Percentiles rank a stretch among this genome's conserved stretches.
Evolutionary conservation across 2,329 filamentous ascomycete genomes (phyloP).

Genomic region (Stemphylium lycopersici): DNA sequence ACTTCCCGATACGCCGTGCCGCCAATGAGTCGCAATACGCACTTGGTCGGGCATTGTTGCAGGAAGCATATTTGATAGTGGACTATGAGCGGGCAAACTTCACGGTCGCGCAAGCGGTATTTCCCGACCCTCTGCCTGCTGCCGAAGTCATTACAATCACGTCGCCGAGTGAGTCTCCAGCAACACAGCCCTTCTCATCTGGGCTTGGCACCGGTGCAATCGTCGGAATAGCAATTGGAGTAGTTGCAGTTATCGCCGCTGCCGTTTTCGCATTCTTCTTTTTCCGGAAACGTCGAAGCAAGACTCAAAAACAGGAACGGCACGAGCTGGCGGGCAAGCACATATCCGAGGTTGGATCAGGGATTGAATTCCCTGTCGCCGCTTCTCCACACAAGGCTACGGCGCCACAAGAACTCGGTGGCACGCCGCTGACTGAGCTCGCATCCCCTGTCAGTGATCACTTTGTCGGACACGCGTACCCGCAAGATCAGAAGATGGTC

Average conservation of each 20-base stretch:
- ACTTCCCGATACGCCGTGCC: slow-evolving; percentile 69
- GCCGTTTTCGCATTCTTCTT: slow-evolving; percentile 28
- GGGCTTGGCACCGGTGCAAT: slow-evolving; percentile 37
- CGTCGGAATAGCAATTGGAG: slow-evolving; percentile 41
- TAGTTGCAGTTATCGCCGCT: slow-evolving; percentile 23
- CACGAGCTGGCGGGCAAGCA: slow-evolving; percentile 32
- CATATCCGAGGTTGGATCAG: slow-evolving; percentile 25
- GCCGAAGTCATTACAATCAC: slow-evolving; percentile 38
- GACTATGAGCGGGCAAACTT: slow-evolving; percentile 56
- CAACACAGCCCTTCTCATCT: slow-evolving; percentile 7
- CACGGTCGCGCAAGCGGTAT: slow-evolving; percentile 51
- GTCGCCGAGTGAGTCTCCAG: slow-evolving; percentile 9
- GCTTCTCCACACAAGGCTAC: slow-evolving; percentile 20
- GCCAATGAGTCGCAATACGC: slow-evolving; percentile 62
- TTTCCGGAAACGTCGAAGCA: slow-evolving; percentile 27
- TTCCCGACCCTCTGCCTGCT: slow-evolving; percentile 38
- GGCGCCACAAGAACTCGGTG: slow-evolving; percentile 32
- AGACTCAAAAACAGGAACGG: slow-evolving; percentile 13
- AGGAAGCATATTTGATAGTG: slow-evolving; percentile 64
- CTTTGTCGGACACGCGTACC: slow-evolving; percentile 13
- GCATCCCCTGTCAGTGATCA: slow-evolving; percentile 20
- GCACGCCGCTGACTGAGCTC: slow-evolving; percentile 33
- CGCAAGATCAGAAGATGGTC: slow-evolving; percentile 28
- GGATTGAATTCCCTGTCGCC: slow-evolving; percentile 1
- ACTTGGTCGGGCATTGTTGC: slow-evolving; percentile 70